Evolutionary conservation across 2,329 filamentous ascomycete species (phyloP).

Genomic region (Nigrospora oryzae): DNA sequence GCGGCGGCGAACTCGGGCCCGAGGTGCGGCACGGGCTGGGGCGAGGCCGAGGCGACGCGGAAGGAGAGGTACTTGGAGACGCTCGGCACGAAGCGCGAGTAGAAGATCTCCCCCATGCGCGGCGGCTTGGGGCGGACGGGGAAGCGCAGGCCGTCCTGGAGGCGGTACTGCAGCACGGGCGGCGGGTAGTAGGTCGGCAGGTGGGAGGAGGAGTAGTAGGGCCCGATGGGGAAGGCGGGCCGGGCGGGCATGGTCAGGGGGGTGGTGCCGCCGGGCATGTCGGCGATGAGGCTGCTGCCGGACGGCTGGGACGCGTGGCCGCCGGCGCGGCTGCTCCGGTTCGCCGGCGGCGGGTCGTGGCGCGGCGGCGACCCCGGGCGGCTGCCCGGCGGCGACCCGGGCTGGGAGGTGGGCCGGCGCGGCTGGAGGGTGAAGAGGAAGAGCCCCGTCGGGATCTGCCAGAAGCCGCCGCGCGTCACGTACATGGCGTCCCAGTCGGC

Average conservation of each 20-base stretch:
- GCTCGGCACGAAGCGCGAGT: slow-evolving; percentile 77
- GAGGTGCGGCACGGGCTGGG: slow-evolving; percentile 53
- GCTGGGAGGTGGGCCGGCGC: slow-evolving; percentile 27
- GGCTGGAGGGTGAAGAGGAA: slow-evolving; percentile 83
- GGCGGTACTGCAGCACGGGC: slow-evolving; percentile 69
- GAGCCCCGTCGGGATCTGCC: slow-evolving; percentile 80
- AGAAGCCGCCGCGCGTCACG: slow-evolving; percentile 72
- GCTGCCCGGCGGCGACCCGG: slow-evolving; percentile 44
- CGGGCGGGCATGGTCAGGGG: slow-evolving; percentile 23
- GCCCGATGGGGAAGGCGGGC: slow-evolving; percentile 44
- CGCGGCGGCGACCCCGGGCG: slow-evolving; percentile 42
- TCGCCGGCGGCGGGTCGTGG: slow-evolving; percentile 17
- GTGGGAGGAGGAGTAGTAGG: slow-evolving; percentile 75
- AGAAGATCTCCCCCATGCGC: slow-evolving; percentile 84
- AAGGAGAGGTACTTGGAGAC: slow-evolving; percentile 81
- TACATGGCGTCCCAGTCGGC: slow-evolving; percentile 76
- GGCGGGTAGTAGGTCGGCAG: slow-evolving; percentile 89
- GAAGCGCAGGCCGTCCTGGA: slow-evolving; percentile 72
- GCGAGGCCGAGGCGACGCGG: slow-evolving; percentile 66
- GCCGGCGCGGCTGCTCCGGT: not conserved
- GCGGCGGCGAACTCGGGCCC: slow-evolving; percentile 41
- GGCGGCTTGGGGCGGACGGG: slow-evolving; percentile 83
- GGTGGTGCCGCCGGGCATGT: slow-evolving; percentile 27
- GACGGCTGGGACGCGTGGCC: slow-evolving; percentile 17
- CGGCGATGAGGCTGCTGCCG: slow-evolving; percentile 22